Conservation (phyloP, 139 green algal species). For the Zygnema circumcarinatum region DNA sequence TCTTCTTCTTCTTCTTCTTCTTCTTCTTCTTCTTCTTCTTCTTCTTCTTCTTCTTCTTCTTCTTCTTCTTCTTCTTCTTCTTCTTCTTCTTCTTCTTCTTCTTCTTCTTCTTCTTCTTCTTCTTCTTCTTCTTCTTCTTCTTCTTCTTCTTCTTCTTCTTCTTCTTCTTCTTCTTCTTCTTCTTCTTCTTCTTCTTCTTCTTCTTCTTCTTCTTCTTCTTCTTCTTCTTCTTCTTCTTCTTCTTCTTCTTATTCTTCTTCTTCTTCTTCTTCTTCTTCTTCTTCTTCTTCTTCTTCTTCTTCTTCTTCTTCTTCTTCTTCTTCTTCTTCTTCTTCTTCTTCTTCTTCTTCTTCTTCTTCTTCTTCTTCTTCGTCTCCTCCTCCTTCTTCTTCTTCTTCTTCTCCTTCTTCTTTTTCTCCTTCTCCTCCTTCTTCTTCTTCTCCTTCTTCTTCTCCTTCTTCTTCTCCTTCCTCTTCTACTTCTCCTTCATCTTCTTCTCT, state of each 20-base stretch:
- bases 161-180: not conserved
- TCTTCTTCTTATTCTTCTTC: too few relatives aligned
- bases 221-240: not conserved
- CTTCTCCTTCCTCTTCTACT: not conserved
- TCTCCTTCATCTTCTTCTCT: conserved; percentile 13
- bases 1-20: not conserved
- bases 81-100: not conserved
- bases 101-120: not conserved
- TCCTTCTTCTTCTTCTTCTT: not conserved
- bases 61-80: not conserved
- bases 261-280: not conserved
- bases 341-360: not conserved
- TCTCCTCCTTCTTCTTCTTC: not conserved
- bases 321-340: conserved; percentile 9
- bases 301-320: not conserved
- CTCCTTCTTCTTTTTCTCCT: not conserved
- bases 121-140: not conserved
- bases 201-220: not conserved
- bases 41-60: not conserved
- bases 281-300: not conserved
- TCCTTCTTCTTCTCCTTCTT: not conserved
- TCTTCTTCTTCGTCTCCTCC: too few relatives aligned
- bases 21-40: not conserved
- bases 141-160: not conserved
- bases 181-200: conserved; percentile 7